These are phyloP conservation scores for Cladosporium sp. DNA, from an alignment of 2,329 filamentous ascomycete species.

Conservation along the genomic window DNA sequence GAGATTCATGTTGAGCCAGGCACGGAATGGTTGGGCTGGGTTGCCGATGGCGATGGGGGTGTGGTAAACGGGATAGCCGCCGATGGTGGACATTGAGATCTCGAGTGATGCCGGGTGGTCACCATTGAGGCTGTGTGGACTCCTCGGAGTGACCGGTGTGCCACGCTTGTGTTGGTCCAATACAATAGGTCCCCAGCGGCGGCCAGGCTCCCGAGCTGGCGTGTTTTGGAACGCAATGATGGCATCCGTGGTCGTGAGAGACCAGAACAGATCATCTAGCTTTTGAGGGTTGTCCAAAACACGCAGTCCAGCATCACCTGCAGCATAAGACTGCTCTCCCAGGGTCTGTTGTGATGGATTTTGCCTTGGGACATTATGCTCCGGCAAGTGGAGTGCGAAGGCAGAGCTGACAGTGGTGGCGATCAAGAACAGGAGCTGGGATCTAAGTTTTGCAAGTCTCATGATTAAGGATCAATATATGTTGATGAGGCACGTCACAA, in stretches of 20 bases:
- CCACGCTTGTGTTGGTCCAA: neutral
- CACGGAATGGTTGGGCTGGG: conserved; percentile 8
- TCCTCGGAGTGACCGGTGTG: too few relatives aligned
- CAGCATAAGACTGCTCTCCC: neutral
- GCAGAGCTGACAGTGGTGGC: neutral
- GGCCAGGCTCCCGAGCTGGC: neutral
- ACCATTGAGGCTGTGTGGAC: neutral
- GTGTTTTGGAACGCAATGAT: neutral
- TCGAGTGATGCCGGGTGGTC: neutral
- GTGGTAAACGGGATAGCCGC: conserved; percentile 13
- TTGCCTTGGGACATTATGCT: neutral
- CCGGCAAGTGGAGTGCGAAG: neutral
- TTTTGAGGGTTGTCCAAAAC: neutral
- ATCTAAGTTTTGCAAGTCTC: neutral
- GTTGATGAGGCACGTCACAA: neutral
- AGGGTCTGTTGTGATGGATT: neutral
- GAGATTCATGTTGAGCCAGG: conserved; percentile 10
- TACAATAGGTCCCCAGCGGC: neutral
- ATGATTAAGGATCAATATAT: neutral
- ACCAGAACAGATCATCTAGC: neutral
- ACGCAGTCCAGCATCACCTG: neutral
- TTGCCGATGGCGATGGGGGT: conserved; percentile 6
- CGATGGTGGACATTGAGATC: conserved; percentile 13
- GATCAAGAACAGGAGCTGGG: neutral
- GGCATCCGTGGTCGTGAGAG: neutral